Conservation (phyloP, 441 rosid genomes). For the Populus hybrid region DNA sequence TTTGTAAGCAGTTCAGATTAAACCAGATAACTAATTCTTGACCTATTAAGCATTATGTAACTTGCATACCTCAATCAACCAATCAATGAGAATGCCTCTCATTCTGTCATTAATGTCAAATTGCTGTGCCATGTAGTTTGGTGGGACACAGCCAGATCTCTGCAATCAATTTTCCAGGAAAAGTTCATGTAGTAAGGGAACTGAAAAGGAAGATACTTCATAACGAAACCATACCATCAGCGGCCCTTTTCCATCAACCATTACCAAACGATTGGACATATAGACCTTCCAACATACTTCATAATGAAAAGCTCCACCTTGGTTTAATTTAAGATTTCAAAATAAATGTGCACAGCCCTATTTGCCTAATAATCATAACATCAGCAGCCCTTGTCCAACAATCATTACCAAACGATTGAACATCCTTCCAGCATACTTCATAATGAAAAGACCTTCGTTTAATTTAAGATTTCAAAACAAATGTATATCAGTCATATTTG, state of each 20-base stretch:
- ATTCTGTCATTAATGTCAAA: conserved; percentile 75
- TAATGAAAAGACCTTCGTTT: background rate
- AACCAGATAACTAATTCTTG: background rate
- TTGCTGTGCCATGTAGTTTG: conserved; percentile 74
- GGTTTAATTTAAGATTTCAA: background rate
- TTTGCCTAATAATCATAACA: no score
- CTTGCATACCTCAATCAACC: conserved; percentile 83
- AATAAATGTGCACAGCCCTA: background rate
- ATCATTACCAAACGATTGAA: no score
- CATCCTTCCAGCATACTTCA: background rate
- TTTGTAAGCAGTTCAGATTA: conserved; percentile 12
- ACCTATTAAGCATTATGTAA: background rate
- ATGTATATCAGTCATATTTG: background rate
- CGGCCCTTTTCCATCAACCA: background rate
- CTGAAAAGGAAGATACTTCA: background rate
- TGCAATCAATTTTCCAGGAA: conserved; percentile 26
- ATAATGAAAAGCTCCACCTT: background rate
- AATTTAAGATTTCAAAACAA: background rate
- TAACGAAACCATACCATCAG: background rate
- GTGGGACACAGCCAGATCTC: conserved; percentile 52
- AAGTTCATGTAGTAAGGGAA: background rate
- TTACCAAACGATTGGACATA: no score
- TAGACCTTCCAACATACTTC: background rate
- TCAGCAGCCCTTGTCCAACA: no score
- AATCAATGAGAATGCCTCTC: conserved; percentile 95